Percentiles rank a stretch among this genome's conserved stretches.
phyloP scores from a whole-genome alignment of 768 basidiomycete species.

The Coprinopsis strossmayeri region DNA sequence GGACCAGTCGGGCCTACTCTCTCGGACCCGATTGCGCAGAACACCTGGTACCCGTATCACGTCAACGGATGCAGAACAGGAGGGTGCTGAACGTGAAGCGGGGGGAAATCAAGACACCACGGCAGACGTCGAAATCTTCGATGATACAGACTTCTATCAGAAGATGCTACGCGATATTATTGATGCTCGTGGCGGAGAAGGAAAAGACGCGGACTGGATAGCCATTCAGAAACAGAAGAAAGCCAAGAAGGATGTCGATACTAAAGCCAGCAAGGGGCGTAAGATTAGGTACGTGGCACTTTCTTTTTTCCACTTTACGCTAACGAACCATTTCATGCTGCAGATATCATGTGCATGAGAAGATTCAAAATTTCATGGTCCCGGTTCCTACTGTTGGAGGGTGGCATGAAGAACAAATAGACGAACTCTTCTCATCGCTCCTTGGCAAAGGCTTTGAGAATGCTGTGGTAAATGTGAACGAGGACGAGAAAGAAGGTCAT shows the following conservation, averaged over 20 bases:
- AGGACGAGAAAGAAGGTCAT: conserved; percentile 16
- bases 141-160: conserved; percentile 93
- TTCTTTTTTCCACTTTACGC: neutral
- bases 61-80: conserved; percentile 11
- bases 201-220: conserved; percentile 55
- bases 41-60: conserved; percentile 42
- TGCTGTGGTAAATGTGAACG: conserved; percentile 21
- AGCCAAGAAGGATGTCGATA: conserved; percentile 86
- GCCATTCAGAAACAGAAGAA: conserved; percentile 59
- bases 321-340: no score
- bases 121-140: conserved; percentile 53
- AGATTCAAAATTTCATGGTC: conserved; percentile 95
- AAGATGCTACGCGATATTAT: conserved; percentile 89
- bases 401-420: conserved; percentile 97
- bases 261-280: conserved; percentile 91
- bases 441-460: conserved; percentile 68
- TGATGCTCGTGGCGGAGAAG: conserved; percentile 46
- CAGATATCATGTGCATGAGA: conserved; percentile 92
- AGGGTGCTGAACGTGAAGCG: conserved; percentile 22
- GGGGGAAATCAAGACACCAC: conserved; percentile 12
- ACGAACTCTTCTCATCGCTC: conserved; percentile 87
- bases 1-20: conserved; percentile 52
- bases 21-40: conserved; percentile 55
- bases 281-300: conserved; percentile 65
- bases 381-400: conserved; percentile 61